Conservation (phyloP, 441 rosid species). For the Francoa sonchifolia region DNA sequence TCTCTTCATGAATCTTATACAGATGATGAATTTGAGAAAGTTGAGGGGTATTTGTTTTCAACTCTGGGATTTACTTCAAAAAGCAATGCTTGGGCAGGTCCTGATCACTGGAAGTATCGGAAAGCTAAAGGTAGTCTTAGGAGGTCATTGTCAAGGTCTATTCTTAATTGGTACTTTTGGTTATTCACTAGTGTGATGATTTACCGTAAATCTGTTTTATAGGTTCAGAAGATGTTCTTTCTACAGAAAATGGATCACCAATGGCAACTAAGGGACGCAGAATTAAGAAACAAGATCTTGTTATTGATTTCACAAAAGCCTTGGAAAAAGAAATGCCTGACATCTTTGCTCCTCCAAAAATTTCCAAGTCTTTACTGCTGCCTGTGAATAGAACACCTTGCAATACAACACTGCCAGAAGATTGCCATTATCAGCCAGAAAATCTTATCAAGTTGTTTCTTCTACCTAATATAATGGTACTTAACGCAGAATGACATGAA, state of each 20-base stretch:
- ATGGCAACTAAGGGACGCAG: slow-evolving; percentile 37
- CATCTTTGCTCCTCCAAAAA: slow-evolving; percentile 72
- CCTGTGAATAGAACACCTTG: slow-evolving; percentile 56
- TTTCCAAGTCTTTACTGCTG: slow-evolving; percentile 52
- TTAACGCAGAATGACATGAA: too few species aligned
- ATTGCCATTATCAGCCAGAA: slow-evolving; percentile 93
- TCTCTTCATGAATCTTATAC: slow-evolving; percentile 27
- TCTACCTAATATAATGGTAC: slow-evolving; percentile 72
- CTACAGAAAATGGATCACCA: slow-evolving; percentile 31
- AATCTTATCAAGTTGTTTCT: slow-evolving; percentile 77
- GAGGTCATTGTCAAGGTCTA: slow-evolving; percentile 1
- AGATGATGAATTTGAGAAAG: slow-evolving; percentile 40
- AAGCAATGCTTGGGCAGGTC: slow-evolving; percentile 96
- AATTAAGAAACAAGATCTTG: slow-evolving; percentile 59
- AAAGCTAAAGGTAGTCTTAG: slow-evolving; percentile 48
- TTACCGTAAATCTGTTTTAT: slow-evolving; percentile 7
- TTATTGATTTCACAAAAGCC: slow-evolving; percentile 58
- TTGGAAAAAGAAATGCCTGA: slow-evolving; percentile 51
- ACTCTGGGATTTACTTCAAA: slow-evolving; percentile 56
- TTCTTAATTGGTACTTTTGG: slow-evolving; percentile 8
- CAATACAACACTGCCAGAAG: slow-evolving; percentile 74
- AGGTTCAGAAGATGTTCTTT: slow-evolving; percentile 36
- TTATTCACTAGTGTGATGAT: slow-evolving; percentile 11
- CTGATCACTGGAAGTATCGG: slow-evolving; percentile 84
- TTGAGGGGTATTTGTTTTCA: slow-evolving; percentile 46